A percentile compares a stretch with the other conserved stretches of the same genome.
These are phyloP conservation scores for Tuber magnatum DNA, from an alignment of 495 filamentous ascomycete genomes.

Conservation along the genomic window DNA sequence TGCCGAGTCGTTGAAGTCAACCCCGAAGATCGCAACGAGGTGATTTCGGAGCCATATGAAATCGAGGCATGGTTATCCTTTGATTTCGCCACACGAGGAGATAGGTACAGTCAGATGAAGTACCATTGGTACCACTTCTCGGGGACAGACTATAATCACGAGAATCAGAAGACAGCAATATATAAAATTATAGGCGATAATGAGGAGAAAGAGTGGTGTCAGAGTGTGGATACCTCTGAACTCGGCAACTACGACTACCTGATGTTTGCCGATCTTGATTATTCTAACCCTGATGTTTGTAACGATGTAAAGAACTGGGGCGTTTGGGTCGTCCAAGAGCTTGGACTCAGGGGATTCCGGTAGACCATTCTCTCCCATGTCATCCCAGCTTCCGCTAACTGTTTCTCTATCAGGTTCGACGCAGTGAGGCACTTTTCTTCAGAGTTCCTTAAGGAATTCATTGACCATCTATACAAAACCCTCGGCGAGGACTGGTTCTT, in stretches of 20 bases:
- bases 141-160: conserved; percentile 61
- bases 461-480: conserved; percentile 48
- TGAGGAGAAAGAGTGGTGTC: conserved; percentile 56
- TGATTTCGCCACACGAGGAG: conserved; percentile 56
- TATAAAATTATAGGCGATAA: conserved; percentile 58
- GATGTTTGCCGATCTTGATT: conserved; percentile 62
- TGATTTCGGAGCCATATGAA: conserved; percentile 53
- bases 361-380: neutral
- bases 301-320: conserved; percentile 61
- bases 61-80: conserved; percentile 65
- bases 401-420: conserved; percentile 47
- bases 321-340: conserved; percentile 54
- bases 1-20: conserved; percentile 58
- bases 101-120: conserved; percentile 54
- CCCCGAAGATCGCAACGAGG: conserved; percentile 51
- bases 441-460: conserved; percentile 56
- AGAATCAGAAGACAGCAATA: conserved; percentile 54
- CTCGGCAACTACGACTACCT: conserved; percentile 70
- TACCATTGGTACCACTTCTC: conserved; percentile 67
- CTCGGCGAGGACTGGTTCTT: conserved; percentile 55
- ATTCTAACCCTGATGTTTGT: conserved; percentile 57
- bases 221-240: conserved; percentile 53
- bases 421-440: conserved; percentile 66
- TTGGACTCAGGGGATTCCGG: conserved; percentile 59
- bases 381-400: neutral